Evolutionary conservation across 1,284 basidiomycete genomes (phyloP), one percentile per base, ranked within the genome.

Genomic region (Cutaneotrichosporon mucoides): DNA sequence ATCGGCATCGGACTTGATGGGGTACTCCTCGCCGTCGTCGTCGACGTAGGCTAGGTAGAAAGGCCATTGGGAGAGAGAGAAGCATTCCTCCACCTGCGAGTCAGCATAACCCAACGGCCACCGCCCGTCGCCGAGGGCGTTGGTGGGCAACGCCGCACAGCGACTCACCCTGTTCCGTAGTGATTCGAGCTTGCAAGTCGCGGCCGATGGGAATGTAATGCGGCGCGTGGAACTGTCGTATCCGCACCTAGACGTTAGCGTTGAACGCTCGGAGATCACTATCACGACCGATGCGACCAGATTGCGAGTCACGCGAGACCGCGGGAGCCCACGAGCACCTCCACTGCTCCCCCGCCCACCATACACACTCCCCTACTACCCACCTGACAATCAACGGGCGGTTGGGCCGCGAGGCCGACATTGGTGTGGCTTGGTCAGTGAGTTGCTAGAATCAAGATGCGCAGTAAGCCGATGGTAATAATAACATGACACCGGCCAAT

Each of bases 21-120:
- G 80, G 50, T 81, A 85, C 54, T 83, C 81, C 68, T 92, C 90
- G 60, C 87, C 78, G 59, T 94, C 89, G 70, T 95, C 90, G 73
- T 94, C 92, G 65, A 85, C 88, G 76, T 92, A 94, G 7, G 85
- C 81, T 60, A 95, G 86, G 5, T 80, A 81, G 70, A 88, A 93
- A 6, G 84, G 78, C 2, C 83, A 84, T 1, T 84, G 82, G 44
- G 82, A 85, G n/a, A 92, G 83, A 1, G 86, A 83, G 73, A 91
- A 93, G 62, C 86, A 87, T 72, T 90, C 86, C 68, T 89, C 88
- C 41, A 93, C 84, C 90, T 92, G 64, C 16, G 3, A 16, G 15
- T 54, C 13, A 51, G 36, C 56, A 7, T 24, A 3, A 24, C 24
- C 24, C 24, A 24, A 24, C 3, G 24, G 24, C 24, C 24, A 3